A percentile compares a stretch with the other conserved stretches of the same genome.
Conservation (phyloP, 2,329 filamentous ascomycete species). For the Pleomassaria siparia region DNA sequence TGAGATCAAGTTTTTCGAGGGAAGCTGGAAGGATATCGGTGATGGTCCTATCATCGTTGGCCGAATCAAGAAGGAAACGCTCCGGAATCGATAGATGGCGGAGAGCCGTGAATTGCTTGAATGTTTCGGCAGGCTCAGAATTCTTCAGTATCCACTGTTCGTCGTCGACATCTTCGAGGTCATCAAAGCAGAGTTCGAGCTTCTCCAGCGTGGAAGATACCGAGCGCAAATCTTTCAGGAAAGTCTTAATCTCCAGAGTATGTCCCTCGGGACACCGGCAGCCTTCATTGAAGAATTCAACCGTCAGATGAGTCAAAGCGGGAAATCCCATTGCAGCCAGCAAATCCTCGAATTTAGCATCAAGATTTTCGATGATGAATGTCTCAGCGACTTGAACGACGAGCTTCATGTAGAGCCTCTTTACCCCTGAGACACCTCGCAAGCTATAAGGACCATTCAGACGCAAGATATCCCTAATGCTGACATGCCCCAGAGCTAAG, state of each 20-base stretch:
- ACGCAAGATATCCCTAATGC: slow-evolving; percentile 17
- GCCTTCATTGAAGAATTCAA: slow-evolving; percentile 19
- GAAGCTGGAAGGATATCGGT: not conserved
- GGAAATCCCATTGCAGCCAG: slow-evolving; percentile 22
- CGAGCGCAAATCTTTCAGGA: not conserved
- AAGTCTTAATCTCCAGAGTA: not conserved
- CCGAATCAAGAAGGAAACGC: not conserved
- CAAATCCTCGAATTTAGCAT: slow-evolving; percentile 17
- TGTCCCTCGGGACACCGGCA: not conserved
- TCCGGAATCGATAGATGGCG: not conserved
- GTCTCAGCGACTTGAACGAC: slow-evolving; percentile 22
- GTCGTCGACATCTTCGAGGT: not conserved
- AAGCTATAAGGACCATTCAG: slow-evolving; percentile 26
- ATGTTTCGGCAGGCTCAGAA: not conserved
- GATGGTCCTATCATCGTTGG: not conserved
- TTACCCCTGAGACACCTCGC: slow-evolving; percentile 17
- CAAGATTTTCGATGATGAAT: slow-evolving; percentile 13
- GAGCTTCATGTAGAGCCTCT: slow-evolving; percentile 14
- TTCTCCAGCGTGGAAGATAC: not conserved
- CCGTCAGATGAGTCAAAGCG: slow-evolving; percentile 14
- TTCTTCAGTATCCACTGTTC: not conserved
- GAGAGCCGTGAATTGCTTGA: not conserved
- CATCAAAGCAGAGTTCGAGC: not conserved
- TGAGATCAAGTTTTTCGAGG: not conserved
- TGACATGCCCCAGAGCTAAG: slow-evolving; percentile 17